phyloP scores from a whole-genome alignment of 164 flowering plant species.

The Macadamia integrifolia region DNA sequence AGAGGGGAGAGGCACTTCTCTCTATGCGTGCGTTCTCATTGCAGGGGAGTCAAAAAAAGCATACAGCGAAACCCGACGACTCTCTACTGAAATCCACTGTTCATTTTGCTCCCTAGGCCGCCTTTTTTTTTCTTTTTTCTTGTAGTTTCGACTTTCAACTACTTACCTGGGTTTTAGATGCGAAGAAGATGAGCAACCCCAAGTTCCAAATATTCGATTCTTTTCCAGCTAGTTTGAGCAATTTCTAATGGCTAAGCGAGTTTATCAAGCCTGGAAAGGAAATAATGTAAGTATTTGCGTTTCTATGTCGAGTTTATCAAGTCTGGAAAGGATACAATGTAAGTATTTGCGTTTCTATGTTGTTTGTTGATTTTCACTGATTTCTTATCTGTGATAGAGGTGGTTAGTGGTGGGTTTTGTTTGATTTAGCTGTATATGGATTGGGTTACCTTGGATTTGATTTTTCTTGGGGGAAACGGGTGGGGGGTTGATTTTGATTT shows the following conservation, averaged over 20 bases:
- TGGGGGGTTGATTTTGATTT: conserved; percentile 7
- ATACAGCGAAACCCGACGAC: not conserved
- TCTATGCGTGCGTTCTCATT: too few relatives aligned
- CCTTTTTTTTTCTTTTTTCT: not conserved
- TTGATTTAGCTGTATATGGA: not conserved
- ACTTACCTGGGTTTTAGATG: not conserved
- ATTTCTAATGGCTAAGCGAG: conserved; percentile 52
- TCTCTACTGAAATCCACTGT: not conserved
- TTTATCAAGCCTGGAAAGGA: conserved; percentile 64
- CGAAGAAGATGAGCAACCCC: conserved; percentile 19
- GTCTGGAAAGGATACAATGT: not conserved
- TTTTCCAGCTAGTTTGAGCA: conserved; percentile 26
- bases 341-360: not conserved
- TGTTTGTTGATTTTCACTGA: not conserved
- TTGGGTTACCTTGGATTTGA: conserved; percentile 8
- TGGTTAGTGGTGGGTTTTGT: conserved; percentile 4
- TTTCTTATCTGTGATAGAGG: conserved; percentile 4
- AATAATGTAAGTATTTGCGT: conserved; percentile 36
- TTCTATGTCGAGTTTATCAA: conserved; percentile 43
- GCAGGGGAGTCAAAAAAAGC: not conserved
- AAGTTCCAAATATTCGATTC: conserved; percentile 37
- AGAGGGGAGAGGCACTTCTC: too few relatives aligned
- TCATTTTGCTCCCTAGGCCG: not conserved
- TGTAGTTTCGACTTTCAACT: too few relatives aligned
- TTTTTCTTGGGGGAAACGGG: not conserved